Evolutionary conservation across 345 rosid species (phyloP).

Genomic region (Heritiera fomes): DNA sequence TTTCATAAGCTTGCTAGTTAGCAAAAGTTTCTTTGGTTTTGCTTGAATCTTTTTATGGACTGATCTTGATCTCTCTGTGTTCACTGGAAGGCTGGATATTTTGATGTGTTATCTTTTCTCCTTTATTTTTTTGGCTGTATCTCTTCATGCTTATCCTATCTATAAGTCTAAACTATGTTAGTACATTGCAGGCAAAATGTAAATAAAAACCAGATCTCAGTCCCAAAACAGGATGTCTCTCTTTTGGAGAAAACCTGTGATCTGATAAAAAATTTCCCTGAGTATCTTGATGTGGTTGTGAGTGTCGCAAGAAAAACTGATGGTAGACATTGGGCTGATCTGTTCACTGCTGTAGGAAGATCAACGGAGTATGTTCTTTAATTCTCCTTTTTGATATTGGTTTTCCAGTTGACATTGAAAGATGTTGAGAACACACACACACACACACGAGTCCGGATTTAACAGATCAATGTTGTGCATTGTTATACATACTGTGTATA

Average conservation of each 20-base stretch:
- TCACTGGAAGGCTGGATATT: slow-evolving; percentile 8
- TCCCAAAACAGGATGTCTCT: slow-evolving; percentile 44
- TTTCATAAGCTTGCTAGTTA: slow-evolving; percentile 5
- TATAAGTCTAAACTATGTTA: slow-evolving; percentile 15
- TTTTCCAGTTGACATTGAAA: background rate
- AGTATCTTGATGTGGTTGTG: slow-evolving; percentile 93
- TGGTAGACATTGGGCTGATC: slow-evolving; percentile 98
- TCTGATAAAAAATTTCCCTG: slow-evolving; percentile 80
- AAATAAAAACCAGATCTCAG: slow-evolving; percentile 63
- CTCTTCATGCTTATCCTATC: background rate
- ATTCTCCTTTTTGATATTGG: slow-evolving; percentile 11
- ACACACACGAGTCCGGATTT: background rate
- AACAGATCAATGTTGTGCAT: background rate
- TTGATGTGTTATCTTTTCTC: background rate
- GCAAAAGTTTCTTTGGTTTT: background rate
- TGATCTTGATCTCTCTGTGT: background rate
- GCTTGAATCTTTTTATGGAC: background rate
- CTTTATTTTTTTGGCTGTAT: background rate
- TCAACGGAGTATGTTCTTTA: slow-evolving; percentile 78
- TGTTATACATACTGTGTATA: background rate
- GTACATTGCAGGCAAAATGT: slow-evolving; percentile 56
- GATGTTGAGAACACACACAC: background rate
- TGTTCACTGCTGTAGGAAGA: slow-evolving; percentile 94
- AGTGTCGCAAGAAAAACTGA: slow-evolving; percentile 99
- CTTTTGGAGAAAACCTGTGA: slow-evolving; percentile 90